Evolutionary conservation across 1,139 yeast species (phyloP).

Genomic region (Candida sp.): DNA sequence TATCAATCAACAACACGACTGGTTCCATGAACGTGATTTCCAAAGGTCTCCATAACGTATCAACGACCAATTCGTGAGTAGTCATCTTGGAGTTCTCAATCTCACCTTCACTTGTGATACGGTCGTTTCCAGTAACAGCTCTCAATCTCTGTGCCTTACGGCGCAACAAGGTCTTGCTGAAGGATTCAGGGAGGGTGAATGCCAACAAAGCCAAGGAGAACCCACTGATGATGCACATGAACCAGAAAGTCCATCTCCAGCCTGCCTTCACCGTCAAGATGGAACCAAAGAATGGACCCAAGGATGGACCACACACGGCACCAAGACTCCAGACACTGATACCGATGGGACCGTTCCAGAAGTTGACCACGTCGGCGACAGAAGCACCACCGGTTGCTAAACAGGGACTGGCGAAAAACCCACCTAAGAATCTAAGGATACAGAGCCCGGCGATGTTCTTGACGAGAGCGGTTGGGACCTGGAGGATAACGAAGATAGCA

Average conservation of each 20-base stretch:
- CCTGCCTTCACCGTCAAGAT: constrained; percentile 24
- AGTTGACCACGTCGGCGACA: constrained; percentile 30
- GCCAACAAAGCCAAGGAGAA: constrained; percentile 32
- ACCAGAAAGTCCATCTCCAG: constrained; percentile 56
- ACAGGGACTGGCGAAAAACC: constrained; percentile 41
- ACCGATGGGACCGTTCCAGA: constrained; percentile 30
- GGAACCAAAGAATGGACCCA: constrained; percentile 38
- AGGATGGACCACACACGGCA: constrained; percentile 35
- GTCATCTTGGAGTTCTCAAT: constrained; percentile 38
- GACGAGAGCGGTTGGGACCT: constrained; percentile 36
- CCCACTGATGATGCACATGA: constrained; percentile 39
- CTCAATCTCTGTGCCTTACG: constrained; percentile 53
- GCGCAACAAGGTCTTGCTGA: constrained; percentile 44
- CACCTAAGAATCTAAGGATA: constrained; percentile 36
- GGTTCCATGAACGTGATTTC: constrained; percentile 36
- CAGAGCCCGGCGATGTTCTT: constrained; percentile 34
- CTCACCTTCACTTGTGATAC: constrained; percentile 45
- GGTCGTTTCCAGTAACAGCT: constrained; percentile 43
- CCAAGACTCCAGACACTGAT: constrained; percentile 35
- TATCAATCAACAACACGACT: constrained; percentile 32
- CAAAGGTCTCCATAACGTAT: constrained; percentile 34
- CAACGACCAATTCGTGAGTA: constrained; percentile 20
- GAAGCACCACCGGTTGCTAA: constrained; percentile 43
- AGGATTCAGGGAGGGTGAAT: constrained; percentile 56
- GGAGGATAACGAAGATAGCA: constrained; percentile 31